Evolutionary conservation across 2,329 filamentous ascomycete genomes (phyloP), one percentile per base, ranked within the genome.

Genomic region (Alternaria viburni): DNA sequence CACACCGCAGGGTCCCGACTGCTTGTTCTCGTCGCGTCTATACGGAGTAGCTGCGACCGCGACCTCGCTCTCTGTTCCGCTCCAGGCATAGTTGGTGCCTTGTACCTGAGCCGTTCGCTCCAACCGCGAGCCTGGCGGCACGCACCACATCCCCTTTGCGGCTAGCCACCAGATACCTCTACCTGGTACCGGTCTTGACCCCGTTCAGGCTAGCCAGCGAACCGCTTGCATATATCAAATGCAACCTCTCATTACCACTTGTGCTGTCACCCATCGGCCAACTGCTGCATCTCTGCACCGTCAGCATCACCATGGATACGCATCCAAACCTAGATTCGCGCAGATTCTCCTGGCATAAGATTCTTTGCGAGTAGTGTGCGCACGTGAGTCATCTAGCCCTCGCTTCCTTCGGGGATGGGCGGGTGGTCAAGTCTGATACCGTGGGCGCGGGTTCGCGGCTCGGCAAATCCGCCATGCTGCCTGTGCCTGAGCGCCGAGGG

Each of bases 401-500:
- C 58, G 58, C 57, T 63, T 57, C 63, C 36, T 44, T 62, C 62
- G 62, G 58, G 65, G 65, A 62, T 41, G 41, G 55, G 60, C 62
- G 67, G 61, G 62, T 61, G 57, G 43, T 41, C 47, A 44, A 57
- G 36, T 64, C 62, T 57, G 61, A 61, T 64, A 60, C 68, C 68
- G 66, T 66, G 64, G 66, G 62, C 41, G 57, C 65, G 68, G 68
- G 64, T 62, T 61, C 41, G 62, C 68, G 65, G 66, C 59, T 69
- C 66, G 64, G 67, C 61, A 68, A 55, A 66, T 65, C 65, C 67
- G 62, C 65, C 60, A 44, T 55, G 49, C 44, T 58, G 59, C 64
- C 56, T 61, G 57, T 58, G 59, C 64, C 56, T 61, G 57, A 58
- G 61, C 59, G 61, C 59, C 55, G 25, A 57, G 30, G 30, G 45